phyloP scores from a whole-genome alignment of 2,329 filamentous ascomycete genomes.

The Nannizziopsis arthrosporioides region DNA sequence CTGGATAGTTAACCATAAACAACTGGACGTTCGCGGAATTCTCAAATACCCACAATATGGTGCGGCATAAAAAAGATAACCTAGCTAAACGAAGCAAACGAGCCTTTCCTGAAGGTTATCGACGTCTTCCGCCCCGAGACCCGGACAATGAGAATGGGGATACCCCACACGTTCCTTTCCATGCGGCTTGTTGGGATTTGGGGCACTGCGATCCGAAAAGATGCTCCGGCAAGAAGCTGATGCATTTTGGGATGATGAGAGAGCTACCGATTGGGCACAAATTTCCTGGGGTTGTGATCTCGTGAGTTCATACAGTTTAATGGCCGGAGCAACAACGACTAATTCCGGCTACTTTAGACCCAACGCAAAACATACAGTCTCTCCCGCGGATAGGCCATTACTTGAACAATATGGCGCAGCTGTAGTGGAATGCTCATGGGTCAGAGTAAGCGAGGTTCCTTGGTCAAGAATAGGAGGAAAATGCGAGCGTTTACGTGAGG shows the following conservation, averaged over 20 bases:
- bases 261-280: conserved; percentile 86
- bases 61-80: conserved; percentile 90
- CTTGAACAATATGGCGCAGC: conserved; percentile 84
- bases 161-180: conserved; percentile 48
- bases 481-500: conserved; percentile 63
- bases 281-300: conserved; percentile 83
- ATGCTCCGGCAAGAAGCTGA: conserved; percentile 89
- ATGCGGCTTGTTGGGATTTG: conserved; percentile 94
- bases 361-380: conserved; percentile 77
- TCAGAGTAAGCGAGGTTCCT: conserved; percentile 77
- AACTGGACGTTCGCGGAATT: background rate
- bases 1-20: background rate
- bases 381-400: conserved; percentile 67
- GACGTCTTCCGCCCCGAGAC: conserved; percentile 34
- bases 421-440: conserved; percentile 96
- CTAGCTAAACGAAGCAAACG: conserved; percentile 62
- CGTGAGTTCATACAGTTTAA: conserved; percentile 32
- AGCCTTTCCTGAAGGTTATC: conserved; percentile 47
- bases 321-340: background rate
- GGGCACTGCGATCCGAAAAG: conserved; percentile 95
- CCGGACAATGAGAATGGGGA: conserved; percentile 32
- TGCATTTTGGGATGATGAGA: conserved; percentile 85
- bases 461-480: conserved; percentile 87
- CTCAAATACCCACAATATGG: conserved; percentile 45
- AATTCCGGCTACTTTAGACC: conserved; percentile 38